phyloP scores from a whole-genome alignment of 2,329 filamentous ascomycete genomes.

The Ceratocystis colombiana region DNA sequence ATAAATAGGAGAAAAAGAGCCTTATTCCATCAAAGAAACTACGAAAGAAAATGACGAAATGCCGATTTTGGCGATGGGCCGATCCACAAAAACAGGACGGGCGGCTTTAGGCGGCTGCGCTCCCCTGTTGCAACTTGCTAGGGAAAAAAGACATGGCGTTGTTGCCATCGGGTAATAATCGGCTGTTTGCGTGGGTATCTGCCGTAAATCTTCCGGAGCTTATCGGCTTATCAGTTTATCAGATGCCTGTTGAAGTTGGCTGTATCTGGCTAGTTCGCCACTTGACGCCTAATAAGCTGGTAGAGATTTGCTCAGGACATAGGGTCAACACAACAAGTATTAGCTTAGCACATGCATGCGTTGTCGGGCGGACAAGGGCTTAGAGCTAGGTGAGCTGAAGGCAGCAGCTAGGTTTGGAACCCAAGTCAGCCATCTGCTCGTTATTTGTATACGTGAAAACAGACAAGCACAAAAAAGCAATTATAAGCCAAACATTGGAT shows the following conservation, averaged over 20 bases:
- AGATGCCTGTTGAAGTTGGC: too few species aligned
- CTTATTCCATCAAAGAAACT: not conserved
- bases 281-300: too few species aligned
- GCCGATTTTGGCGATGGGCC: conserved; percentile 2
- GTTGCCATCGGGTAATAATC: not conserved
- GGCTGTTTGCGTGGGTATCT: not conserved
- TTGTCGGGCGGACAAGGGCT: not conserved
- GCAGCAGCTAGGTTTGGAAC: not conserved
- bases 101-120: conserved; percentile 10
- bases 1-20: not conserved
- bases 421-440: not conserved
- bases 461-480: too few species aligned
- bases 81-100: not conserved
- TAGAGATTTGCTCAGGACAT: too few species aligned
- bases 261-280: too few species aligned
- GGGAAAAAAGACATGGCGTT: too few species aligned
- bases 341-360: not conserved
- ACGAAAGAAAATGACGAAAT: conserved; percentile 6
- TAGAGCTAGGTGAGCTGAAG: not conserved
- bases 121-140: not conserved
- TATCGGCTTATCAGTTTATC: not conserved
- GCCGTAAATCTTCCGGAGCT: not conserved
- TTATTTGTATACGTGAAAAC: too few species aligned
- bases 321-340: too few species aligned
- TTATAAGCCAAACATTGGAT: not conserved